These are phyloP conservation scores for Tricholoma bakamatsutake DNA, from an alignment of 768 basidiomycete genomes.

Conservation along the genomic window DNA sequence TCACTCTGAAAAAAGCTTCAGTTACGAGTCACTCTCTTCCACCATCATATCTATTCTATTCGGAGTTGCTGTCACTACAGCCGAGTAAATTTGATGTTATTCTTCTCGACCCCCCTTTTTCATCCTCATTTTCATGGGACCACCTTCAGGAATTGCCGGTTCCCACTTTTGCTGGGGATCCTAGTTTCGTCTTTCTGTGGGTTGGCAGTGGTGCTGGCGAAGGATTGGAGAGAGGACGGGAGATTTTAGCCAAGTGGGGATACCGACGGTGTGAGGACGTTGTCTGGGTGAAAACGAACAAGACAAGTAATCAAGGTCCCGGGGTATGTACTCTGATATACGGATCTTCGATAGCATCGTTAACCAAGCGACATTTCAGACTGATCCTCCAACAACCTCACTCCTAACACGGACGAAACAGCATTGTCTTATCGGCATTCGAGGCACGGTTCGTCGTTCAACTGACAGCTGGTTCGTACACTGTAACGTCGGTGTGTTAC, in stretches of 20 bases:
- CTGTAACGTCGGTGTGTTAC: conserved; percentile 84
- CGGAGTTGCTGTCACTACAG: conserved; percentile 48
- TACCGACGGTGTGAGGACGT: conserved; percentile 95
- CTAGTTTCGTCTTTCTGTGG: conserved; percentile 94
- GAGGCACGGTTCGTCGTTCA: conserved; percentile 91
- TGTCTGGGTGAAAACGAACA: conserved; percentile 97
- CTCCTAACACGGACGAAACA: conserved; percentile 88
- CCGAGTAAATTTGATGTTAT: conserved; percentile 85
- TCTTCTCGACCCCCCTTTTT: conserved; percentile 86
- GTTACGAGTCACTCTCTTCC: conserved; percentile 66
- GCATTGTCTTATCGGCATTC: conserved; percentile 95
- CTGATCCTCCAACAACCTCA: conserved; percentile 81
- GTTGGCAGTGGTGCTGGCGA: conserved; percentile 88
- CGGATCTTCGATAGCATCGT: conserved; percentile 6
- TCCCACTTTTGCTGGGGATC: conserved; percentile 79
- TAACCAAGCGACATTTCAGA: conserved; percentile 25
- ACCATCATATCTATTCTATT: conserved; percentile 65
- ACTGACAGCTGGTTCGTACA: conserved; percentile 97
- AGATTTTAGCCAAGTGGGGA: conserved; percentile 90
- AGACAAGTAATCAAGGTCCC: conserved; percentile 61
- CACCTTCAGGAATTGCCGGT: conserved; percentile 79
- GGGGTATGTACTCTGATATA: conserved; percentile 44
- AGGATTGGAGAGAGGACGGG: conserved; percentile 87
- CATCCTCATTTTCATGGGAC: conserved; percentile 82
- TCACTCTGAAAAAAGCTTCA: conserved; percentile 76